A percentile compares a stretch with the other conserved stretches of the same genome.
Conservation (phyloP, 2,329 filamentous ascomycete genomes). For the Aureobasidium vineae region DNA sequence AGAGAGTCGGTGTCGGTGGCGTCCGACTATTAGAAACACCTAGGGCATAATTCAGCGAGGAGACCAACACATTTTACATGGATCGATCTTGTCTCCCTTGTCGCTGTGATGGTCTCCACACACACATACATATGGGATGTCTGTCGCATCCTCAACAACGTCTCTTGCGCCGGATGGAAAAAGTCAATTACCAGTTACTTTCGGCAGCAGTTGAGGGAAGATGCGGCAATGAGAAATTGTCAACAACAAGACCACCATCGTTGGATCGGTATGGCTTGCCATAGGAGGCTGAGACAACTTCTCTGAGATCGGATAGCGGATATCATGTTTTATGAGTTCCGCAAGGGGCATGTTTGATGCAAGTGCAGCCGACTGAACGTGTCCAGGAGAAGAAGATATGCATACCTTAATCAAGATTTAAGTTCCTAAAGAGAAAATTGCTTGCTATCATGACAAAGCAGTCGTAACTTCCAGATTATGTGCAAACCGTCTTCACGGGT, state of each 20-base stretch:
- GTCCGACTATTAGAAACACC: not conserved
- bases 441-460: not conserved
- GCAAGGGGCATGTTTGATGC: not conserved
- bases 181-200: not conserved
- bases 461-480: not conserved
- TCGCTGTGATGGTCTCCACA: not conserved
- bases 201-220: not conserved
- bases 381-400: not conserved
- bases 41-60: not conserved
- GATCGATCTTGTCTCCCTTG: not conserved
- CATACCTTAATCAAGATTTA: not conserved
- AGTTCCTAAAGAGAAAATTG: not conserved
- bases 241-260: not conserved
- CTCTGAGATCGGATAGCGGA: not conserved
- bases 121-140: not conserved
- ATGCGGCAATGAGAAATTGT: not conserved
- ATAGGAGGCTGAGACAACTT: not conserved
- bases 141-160: not conserved
- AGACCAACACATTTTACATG: not conserved
- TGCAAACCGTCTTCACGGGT: not conserved
- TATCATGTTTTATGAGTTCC: not conserved
- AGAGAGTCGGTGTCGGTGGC: not conserved
- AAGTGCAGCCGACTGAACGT: slow-evolving; percentile 8
- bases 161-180: not conserved
- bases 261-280: not conserved